Evolutionary conservation across 2,329 filamentous ascomycete genomes (phyloP).

Genomic region (Phaeosphaeria sp.): DNA sequence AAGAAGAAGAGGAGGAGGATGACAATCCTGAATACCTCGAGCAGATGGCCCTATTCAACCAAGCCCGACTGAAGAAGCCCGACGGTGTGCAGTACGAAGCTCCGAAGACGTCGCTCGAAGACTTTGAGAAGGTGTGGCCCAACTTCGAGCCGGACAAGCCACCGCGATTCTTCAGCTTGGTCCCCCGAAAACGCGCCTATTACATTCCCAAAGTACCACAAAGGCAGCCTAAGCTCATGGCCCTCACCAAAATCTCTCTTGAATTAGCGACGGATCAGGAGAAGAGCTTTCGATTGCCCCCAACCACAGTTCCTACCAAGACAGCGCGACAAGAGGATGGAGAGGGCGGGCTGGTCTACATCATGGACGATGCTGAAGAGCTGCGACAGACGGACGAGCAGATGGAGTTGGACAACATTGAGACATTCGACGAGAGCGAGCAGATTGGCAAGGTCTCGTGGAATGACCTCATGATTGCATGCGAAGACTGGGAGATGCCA

Average conservation of each 20-base stretch:
- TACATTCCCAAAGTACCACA: slow-evolving; percentile 79
- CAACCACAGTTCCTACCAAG: slow-evolving; percentile 60
- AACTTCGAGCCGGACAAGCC: slow-evolving; percentile 77
- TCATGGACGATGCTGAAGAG: slow-evolving; percentile 51
- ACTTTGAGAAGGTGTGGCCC: slow-evolving; percentile 82
- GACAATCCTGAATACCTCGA: slow-evolving; percentile 43
- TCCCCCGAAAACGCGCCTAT: slow-evolving; percentile 79
- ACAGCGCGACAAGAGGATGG: slow-evolving; percentile 57
- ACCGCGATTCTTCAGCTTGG: slow-evolving; percentile 80
- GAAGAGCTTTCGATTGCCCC: slow-evolving; percentile 77
- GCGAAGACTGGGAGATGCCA: slow-evolving; percentile 81
- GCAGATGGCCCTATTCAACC: slow-evolving; percentile 42
- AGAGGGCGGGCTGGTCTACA: slow-evolving; percentile 62
- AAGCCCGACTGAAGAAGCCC: slow-evolving; percentile 34
- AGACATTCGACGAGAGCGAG: slow-evolving; percentile 66
- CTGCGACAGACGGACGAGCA: slow-evolving; percentile 53
- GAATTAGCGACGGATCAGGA: slow-evolving; percentile 88
- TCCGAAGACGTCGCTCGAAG: slow-evolving; percentile 75
- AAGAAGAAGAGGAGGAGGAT: slow-evolving; percentile 37
- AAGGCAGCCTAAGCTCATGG: slow-evolving; percentile 81
- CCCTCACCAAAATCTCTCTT: slow-evolving; percentile 86
- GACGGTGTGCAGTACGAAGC: slow-evolving; percentile 66
- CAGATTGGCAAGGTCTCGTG: slow-evolving; percentile 76
- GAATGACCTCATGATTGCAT: slow-evolving; percentile 83
- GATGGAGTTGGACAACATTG: slow-evolving; percentile 56